A percentile compares a stretch with the other conserved stretches of the same genome.
Evolutionary conservation across 768 basidiomycete species (phyloP).

Genomic region (Trametes gibbosa): DNA sequence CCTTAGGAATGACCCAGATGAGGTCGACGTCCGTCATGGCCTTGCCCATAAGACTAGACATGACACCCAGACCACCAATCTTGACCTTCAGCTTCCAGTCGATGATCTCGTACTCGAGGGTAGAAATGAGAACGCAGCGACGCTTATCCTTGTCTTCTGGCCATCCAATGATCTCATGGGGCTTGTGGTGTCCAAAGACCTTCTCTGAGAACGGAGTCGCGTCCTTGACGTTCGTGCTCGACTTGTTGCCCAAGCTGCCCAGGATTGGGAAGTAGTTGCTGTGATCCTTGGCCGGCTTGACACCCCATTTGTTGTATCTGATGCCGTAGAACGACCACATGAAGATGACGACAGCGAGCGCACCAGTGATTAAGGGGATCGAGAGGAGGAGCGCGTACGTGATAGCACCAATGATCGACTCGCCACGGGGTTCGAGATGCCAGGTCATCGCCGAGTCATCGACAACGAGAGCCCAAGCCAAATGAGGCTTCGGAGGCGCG

Average conservation of each 20-base stretch:
- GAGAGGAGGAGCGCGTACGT: constrained; percentile 82
- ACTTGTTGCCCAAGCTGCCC: constrained; percentile 60
- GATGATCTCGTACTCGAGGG: constrained; percentile 93
- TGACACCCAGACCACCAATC: constrained; percentile 96
- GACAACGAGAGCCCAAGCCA: constrained; percentile 83
- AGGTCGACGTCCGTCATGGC: constrained; percentile 97
- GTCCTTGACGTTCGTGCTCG: constrained; percentile 71
- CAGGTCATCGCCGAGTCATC: constrained; percentile 77
- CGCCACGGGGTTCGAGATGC: constrained; percentile 78
- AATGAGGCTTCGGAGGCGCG: constrained; percentile 81
- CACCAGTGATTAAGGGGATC: constrained; percentile 84
- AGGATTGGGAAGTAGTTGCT: constrained; percentile 90
- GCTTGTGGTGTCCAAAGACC: constrained; percentile 58
- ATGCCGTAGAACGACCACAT: constrained; percentile 98
- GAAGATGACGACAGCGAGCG: constrained; percentile 80
- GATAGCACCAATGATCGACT: constrained; percentile 76
- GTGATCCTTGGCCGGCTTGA: constrained; percentile 65
- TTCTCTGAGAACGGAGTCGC: constrained; percentile 63
- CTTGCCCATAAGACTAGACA: constrained; percentile 97
- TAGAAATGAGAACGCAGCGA: constrained; percentile 87
- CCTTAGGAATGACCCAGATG: constrained; percentile 92
- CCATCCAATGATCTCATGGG: constrained; percentile 88
- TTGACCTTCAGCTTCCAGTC: constrained; percentile 99
- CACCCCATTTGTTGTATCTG: constrained; percentile 90
- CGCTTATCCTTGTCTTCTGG: constrained; percentile 91